Percentiles rank a stretch among this genome's conserved stretches.
These are phyloP conservation scores for Hanseniaspora clermontiae DNA, from an alignment of 805 yeast genomes.

Conservation along the genomic window DNA sequence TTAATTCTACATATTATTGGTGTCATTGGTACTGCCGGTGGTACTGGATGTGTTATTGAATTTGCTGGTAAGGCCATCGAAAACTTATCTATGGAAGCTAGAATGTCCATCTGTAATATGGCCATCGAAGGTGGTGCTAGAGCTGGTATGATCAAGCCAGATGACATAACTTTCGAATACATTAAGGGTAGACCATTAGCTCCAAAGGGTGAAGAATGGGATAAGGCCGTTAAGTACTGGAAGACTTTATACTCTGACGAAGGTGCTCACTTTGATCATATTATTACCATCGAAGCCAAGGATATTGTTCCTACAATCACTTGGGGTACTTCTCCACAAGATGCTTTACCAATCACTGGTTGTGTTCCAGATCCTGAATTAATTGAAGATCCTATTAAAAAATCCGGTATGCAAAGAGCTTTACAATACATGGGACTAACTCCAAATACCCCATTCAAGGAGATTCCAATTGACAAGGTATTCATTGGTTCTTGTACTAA, in stretches of 20 bases:
- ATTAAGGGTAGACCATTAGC: slow-evolving; percentile 89
- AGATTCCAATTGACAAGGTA: slow-evolving; percentile 77
- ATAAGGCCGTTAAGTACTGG: slow-evolving; percentile 88
- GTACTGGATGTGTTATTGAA: slow-evolving; percentile 94
- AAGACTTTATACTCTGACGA: slow-evolving; percentile 73
- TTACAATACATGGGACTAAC: slow-evolving; percentile 81
- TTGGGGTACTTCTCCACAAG: slow-evolving; percentile 99
- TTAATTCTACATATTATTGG: slow-evolving; percentile 89
- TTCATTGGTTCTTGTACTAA: slow-evolving; percentile 98
- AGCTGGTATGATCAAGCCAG: slow-evolving; percentile 98
- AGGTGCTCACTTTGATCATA: slow-evolving; percentile 80
- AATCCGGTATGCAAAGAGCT: slow-evolving; percentile 81
- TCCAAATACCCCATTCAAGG: slow-evolving; percentile 66
- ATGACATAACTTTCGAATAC: slow-evolving; percentile 75
- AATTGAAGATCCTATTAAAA: slow-evolving; percentile 57
- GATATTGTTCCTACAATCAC: slow-evolving; percentile 94
- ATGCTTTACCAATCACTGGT: slow-evolving; percentile 88
- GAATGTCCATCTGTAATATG: slow-evolving; percentile 99
- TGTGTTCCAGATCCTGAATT: slow-evolving; percentile 80
- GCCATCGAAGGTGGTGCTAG: slow-evolving; percentile 98
- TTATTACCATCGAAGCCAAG: slow-evolving; percentile 62
- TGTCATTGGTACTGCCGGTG: slow-evolving; percentile 97
- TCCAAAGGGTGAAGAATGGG: slow-evolving; percentile 91
- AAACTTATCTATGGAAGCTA: slow-evolving; percentile 84
- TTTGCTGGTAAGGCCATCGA: slow-evolving; percentile 93